Percentiles rank a stretch among this genome's conserved stretches.
phyloP scores from a whole-genome alignment of 805 yeast species.

The Kluyveromyces wickerhamii region DNA sequence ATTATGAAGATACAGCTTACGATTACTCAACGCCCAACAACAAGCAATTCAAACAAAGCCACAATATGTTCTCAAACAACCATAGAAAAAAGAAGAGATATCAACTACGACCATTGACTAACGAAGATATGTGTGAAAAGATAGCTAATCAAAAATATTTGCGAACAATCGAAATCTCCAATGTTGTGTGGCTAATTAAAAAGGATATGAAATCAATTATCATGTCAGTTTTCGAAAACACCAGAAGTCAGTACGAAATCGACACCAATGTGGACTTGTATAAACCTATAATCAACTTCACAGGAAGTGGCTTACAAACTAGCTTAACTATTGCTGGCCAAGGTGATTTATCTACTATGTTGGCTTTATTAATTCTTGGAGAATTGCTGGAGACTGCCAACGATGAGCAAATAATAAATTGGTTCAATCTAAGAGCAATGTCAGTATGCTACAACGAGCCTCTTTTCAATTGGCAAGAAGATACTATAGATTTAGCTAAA shows the following conservation, averaged over 20 bases:
- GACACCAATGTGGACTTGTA: neutral
- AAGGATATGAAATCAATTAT: slow-evolving; percentile 22
- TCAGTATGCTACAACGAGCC: slow-evolving; percentile 5
- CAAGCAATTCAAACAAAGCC: slow-evolving; percentile 4
- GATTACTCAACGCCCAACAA: slow-evolving; percentile 2
- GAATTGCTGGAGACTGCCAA: neutral
- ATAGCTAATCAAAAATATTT: slow-evolving; percentile 13
- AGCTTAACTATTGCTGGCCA: slow-evolving; percentile 1
- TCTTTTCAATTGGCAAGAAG: neutral
- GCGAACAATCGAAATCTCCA: slow-evolving; percentile 20
- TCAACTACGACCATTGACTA: slow-evolving; percentile 7
- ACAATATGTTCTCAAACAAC: slow-evolving; percentile 14
- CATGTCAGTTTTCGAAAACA: neutral
- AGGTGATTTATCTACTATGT: neutral
- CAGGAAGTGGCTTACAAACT: slow-evolving; percentile 3
- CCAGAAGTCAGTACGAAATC: slow-evolving; percentile 8
- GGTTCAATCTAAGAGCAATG: slow-evolving; percentile 1
- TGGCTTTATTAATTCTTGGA: neutral
- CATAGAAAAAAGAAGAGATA: slow-evolving; percentile 13
- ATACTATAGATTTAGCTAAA: slow-evolving; percentile 1
- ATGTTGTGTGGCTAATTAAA: slow-evolving; percentile 27
- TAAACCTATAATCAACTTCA: neutral
- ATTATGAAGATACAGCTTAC: neutral
- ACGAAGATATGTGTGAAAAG: neutral
- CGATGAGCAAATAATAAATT: neutral